Base-by-base conservation (phyloP, 352 stramenopile species). In the Pythium monospermum region DNA sequence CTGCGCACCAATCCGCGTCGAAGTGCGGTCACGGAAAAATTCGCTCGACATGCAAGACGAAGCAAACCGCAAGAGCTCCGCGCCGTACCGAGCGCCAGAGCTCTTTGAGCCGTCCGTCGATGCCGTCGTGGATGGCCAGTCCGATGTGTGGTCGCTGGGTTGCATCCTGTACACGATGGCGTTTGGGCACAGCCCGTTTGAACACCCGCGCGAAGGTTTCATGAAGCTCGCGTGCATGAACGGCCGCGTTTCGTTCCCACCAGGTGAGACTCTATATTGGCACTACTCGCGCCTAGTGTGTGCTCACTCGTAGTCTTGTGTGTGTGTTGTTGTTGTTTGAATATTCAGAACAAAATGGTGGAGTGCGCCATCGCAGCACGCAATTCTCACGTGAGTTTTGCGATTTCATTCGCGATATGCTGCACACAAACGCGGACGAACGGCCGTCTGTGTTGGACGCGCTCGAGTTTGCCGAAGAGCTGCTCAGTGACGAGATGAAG, bases 151-250 rank as follows among this genome's bases (percentile, higher is more conserved):
- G 81, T 92, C 81, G 3, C 65, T 94, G 15, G 83, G 83, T 35
- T 92, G 83, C 45, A 83, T 92, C 19, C 40, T 94, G 72, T 92
- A 89, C 36, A 56, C 80, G n/a, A 91, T 94, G 83, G 83, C 81
- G 31, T 94, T 94, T 59, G 83, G 83, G 43, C 68, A 63, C 23
- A 91, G 73, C 56, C 82, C 82, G 10, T 92, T 94, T 52, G 83
- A 94, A 49, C 68, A 88, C 41, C 73, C 80, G 4, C 70, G 69
- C 45, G 78, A 92, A 69, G 83, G 83, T 26, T 93, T 93, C 48
- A 84, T 93, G 80, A 88, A 90, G 48, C 59, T 90, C 32, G 83
- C 83, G 27, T 85, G 67, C 36, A 71, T 93, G 57, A 93, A 91
- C 32, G 80, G 83, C 15, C 78, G 69, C 19, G 83, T 91, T 6